Evolutionary conservation across 2,329 filamentous ascomycete genomes (phyloP).

Genomic region (Diaporthe citrichinensis): DNA sequence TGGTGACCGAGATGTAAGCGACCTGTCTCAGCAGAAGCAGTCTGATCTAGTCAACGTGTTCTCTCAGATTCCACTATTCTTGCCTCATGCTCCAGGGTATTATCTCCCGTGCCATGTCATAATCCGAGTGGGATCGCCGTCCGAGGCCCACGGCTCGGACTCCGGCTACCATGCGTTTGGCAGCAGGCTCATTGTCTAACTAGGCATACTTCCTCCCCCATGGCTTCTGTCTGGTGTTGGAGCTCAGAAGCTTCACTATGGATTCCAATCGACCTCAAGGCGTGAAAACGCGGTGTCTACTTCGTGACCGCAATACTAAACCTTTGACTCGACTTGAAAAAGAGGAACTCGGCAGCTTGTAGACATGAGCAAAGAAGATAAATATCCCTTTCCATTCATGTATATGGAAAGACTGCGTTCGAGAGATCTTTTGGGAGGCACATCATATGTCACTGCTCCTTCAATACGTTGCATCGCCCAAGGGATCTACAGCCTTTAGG

Average conservation of each 20-base stretch:
- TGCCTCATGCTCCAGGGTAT: neutral
- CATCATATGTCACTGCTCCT: no score
- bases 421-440: neutral
- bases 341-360: neutral
- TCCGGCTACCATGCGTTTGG: neutral
- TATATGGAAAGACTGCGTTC: neutral
- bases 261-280: neutral
- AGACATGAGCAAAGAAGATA: neutral
- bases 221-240: neutral
- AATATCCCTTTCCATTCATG: neutral
- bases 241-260: neutral
- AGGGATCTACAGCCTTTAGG: neutral
- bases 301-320: no score
- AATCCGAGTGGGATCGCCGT: neutral
- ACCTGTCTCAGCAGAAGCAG: neutral
- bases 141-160: no score
- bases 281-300: neutral
- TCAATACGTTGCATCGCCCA: neutral
- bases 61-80: neutral
- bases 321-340: no score
- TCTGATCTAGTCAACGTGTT: no score
- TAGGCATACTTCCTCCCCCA: neutral
- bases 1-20: neutral
- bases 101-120: neutral
- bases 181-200: neutral